Evolutionary conservation across 1,139 yeast species (phyloP), one percentile per base, ranked within the genome.

Genomic region (Yamadazyma buinensis): DNA sequence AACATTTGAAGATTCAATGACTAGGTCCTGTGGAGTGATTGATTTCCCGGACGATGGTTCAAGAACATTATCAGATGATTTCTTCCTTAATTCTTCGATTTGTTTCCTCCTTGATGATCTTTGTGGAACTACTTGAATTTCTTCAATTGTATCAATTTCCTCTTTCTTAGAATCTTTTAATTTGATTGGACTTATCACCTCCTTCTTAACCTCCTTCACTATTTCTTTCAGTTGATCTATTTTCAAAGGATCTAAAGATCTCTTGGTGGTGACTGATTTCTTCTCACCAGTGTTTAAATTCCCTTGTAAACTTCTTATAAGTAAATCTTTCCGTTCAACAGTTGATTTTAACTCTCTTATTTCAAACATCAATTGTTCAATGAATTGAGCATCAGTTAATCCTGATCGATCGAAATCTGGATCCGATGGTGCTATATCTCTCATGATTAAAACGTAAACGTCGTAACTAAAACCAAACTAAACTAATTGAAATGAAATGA

Each of bases 301-400:
- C 18, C 44, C 45, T 31, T 49, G 53, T 27, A 58, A 47, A n/a
- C 47, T 40, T 14, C 42, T 49, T 8, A 55, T 49, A 15, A 46
- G 26, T 13, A 39, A 34, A 33, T 48, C 50, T 22, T 47, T 46
- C 15, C 48, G 28, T 12, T 30, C 34, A 8, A 46, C 15, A 2
- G 39, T 37, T 3, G 48, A 35, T 28, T 44, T 42, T 32, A 67
- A 51, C 39, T 67, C 72, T 37, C 49, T 54, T 40, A 59, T 66
- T 39, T 68, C 74, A 40, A 61, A 63, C 23, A 61, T 34, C 27
- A 67, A 49, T 34, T 51, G 59, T 37, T 64, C 70, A 30, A 66
- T 64, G 41, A 45, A 66, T 34, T 66, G 64, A 9, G 41, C 41
- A 40, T 60, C 67, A 2, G 61, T 39, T 15, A 65, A 42, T 4